Conservation (phyloP, 352 stramenopile genomes). For the Pythium brassicae region DNA sequence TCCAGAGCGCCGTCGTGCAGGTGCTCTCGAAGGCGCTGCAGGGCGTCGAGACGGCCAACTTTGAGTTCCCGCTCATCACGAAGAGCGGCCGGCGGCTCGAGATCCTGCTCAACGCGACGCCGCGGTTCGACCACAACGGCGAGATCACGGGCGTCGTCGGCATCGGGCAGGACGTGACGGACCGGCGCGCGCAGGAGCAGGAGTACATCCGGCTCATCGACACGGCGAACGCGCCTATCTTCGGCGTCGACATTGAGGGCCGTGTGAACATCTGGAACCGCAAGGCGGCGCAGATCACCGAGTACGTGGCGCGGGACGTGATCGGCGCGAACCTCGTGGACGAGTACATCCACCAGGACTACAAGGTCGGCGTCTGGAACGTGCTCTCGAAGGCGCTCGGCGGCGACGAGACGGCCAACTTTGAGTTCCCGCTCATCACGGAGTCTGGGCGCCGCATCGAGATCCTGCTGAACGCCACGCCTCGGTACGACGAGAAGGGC, state of each 20-base stretch:
- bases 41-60: constrained; percentile 59
- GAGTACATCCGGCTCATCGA: constrained; percentile 84
- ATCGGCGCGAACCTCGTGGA: constrained; percentile 63
- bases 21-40: constrained; percentile 53
- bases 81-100: constrained; percentile 47
- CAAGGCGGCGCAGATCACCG: constrained; percentile 75
- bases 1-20: constrained; percentile 46
- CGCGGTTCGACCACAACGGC: constrained; percentile 49
- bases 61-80: constrained; percentile 69
- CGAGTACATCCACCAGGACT: constrained; percentile 72
- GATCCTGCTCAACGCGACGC: constrained; percentile 58
- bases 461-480: constrained; percentile 77
- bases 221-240: constrained; percentile 81
- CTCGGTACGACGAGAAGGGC: constrained; percentile 71
- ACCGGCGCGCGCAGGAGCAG: constrained; percentile 61
- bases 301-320: constrained; percentile 67
- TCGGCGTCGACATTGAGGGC: constrained; percentile 63
- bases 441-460: constrained; percentile 63
- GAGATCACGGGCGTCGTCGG: constrained; percentile 58
- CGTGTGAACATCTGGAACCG: constrained; percentile 83
- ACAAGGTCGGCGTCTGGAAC: constrained; percentile 36
- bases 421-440: constrained; percentile 81
- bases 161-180: constrained; percentile 71
- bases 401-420: constrained; percentile 73
- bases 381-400: constrained; percentile 52